Evolutionary conservation across 352 stramenopile genomes (phyloP), one percentile per base, ranked within the genome.

Genomic region (Blastocystis sp.): DNA sequence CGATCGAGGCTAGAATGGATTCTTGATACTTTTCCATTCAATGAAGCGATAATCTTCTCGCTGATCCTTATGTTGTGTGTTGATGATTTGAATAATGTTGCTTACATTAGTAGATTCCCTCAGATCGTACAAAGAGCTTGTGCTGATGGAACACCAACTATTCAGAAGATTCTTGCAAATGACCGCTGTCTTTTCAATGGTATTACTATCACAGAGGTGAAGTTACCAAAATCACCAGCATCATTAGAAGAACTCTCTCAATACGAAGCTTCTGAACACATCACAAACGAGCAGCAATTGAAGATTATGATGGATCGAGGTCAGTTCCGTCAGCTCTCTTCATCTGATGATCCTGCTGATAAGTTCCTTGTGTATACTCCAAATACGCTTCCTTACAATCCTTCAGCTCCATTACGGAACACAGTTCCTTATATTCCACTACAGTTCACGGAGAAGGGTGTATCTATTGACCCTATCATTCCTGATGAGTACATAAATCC

Each of bases 111-210:
- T 42, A 83, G 71, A 29, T 83, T 83, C 71, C 51, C 71, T 66
- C 32, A 39, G 21, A 83, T 83, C 27, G 71, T 83, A 2, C 71
- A 83, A 46, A 19, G 58, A 19, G 71, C 46, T 11, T 83, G 71
- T 66, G 29, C 21, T 46, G 9, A 83, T 56, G 46, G 24, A 14
- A 42, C 57, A 35, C 12, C 5, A 16, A 83, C 29, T 1, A 51
- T 83, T 1, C 27, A 83, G 71, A 32, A 24, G 0, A 83, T 83
- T 32, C 71, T 83, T 9, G 71, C 29, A 19, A 66, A 63, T 42
- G 71, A 83, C 21, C 71, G 71, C n/a, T 83, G 51, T 49, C 71
- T 83, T 3, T 83, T 83, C 71, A 83, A 83, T 42, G 71, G 71
- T 6, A 83, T 83, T 32, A 66, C 16, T 14, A 66, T 66, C 12